phyloP scores from a whole-genome alignment of 2,329 filamentous ascomycete species.

The Monilinia laxa region DNA sequence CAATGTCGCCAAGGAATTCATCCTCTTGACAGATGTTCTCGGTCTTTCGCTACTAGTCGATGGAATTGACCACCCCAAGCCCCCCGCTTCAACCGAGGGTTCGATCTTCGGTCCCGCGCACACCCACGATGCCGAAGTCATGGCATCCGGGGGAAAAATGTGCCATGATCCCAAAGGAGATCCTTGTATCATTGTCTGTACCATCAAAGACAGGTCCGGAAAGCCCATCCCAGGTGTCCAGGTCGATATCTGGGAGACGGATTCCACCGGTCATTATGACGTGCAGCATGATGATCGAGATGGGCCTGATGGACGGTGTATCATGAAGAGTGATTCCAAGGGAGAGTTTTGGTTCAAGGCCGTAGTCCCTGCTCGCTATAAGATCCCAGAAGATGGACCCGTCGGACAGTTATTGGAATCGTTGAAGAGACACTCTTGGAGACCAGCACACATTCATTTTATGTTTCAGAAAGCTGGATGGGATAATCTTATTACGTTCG shows the following conservation, averaged over 20 bases:
- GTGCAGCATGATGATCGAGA: conserved; percentile 68
- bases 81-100: conserved; percentile 67
- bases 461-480: conserved; percentile 81
- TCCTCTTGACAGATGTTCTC: conserved; percentile 76
- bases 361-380: conserved; percentile 81
- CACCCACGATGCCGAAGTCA: conserved; percentile 68
- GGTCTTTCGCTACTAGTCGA: conserved; percentile 79
- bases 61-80: conserved; percentile 81
- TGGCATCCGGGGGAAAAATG: conserved; percentile 59
- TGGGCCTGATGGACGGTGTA: conserved; percentile 68
- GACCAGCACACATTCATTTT: conserved; percentile 81
- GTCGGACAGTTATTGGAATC: conserved; percentile 69
- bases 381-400: conserved; percentile 80
- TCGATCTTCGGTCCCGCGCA: conserved; percentile 82
- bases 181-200: conserved; percentile 72
- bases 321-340: conserved; percentile 66
- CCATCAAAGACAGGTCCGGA: conserved; percentile 62
- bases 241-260: conserved; percentile 84
- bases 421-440: conserved; percentile 72
- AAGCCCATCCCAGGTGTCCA: conserved; percentile 64
- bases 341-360: conserved; percentile 84
- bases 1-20: conserved; percentile 60
- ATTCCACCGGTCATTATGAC: conserved; percentile 77
- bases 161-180: conserved; percentile 68
- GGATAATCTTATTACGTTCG: conserved; percentile 80